Evolutionary conservation across 2,329 filamentous ascomycete genomes (phyloP).

Genomic region (Fusarium euwallaceae): DNA sequence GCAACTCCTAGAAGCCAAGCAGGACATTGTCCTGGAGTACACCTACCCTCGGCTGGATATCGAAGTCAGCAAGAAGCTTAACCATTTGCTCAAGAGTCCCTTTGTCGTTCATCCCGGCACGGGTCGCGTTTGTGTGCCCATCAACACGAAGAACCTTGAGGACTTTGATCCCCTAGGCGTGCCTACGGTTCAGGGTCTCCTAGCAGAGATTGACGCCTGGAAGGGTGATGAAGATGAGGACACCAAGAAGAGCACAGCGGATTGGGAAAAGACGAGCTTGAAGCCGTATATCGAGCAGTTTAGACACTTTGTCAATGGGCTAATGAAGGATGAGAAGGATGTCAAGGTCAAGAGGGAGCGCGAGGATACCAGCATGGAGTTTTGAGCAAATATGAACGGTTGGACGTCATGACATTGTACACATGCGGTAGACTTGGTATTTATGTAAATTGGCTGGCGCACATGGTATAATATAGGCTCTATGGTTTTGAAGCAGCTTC

Average conservation of each 20-base stretch:
- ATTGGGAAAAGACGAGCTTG: slow-evolving; percentile 97
- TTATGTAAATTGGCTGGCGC: slow-evolving; percentile 37
- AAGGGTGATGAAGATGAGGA: slow-evolving; percentile 61
- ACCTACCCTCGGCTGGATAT: slow-evolving; percentile 97
- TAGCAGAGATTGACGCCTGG: slow-evolving; percentile 90
- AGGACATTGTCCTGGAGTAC: slow-evolving; percentile 96
- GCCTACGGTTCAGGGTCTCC: slow-evolving; percentile 87
- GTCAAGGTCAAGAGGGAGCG: slow-evolving; percentile 68
- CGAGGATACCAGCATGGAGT: slow-evolving; percentile 67
- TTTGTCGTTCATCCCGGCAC: slow-evolving; percentile 98
- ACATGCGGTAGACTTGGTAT: slow-evolving; percentile 35
- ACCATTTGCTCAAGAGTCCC: slow-evolving; percentile 96
- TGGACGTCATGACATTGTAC: slow-evolving; percentile 33
- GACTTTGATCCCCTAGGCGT: slow-evolving; percentile 89
- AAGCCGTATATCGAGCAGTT: slow-evolving; percentile 95
- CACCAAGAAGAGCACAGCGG: slow-evolving; percentile 65
- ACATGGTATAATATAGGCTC: slow-evolving; percentile 33
- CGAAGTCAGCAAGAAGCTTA: slow-evolving; percentile 96
- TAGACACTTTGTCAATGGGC: slow-evolving; percentile 79
- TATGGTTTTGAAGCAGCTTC: slow-evolving; percentile 25
- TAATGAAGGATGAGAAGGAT: slow-evolving; percentile 82
- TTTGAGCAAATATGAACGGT: slow-evolving; percentile 51
- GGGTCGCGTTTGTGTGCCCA: slow-evolving; percentile 94
- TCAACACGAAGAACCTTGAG: slow-evolving; percentile 79
- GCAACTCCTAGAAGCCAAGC: slow-evolving; percentile 87